Conservation (phyloP, 2,329 filamentous ascomycete species). For the Aspergillus bombycis region DNA sequence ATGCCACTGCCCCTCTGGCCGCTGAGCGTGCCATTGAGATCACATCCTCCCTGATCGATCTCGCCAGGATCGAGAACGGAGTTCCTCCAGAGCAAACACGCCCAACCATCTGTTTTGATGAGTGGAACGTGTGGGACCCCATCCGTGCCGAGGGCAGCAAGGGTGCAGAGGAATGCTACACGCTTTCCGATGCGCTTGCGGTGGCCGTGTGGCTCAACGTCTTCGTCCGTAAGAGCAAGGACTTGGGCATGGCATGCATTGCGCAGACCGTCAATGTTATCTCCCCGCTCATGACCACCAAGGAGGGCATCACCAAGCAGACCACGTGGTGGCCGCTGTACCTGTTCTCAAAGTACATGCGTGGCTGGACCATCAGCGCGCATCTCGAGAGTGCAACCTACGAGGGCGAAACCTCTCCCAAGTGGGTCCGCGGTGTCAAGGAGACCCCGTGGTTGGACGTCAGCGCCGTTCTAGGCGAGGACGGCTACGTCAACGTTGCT, state of each 20-base stretch:
- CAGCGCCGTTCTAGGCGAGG: conserved; percentile 48
- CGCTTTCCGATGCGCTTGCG: conserved; percentile 74
- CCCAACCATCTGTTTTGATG: conserved; percentile 78
- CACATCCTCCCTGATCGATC: conserved; percentile 68
- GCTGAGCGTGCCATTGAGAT: conserved; percentile 77
- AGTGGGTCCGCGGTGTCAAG: conserved; percentile 51
- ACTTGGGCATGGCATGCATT: conserved; percentile 78
- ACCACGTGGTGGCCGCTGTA: conserved; percentile 75
- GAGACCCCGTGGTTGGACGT: conserved; percentile 65
- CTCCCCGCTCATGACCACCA: conserved; percentile 72
- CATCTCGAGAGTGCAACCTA: conserved; percentile 69
- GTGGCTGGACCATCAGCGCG: conserved; percentile 68
- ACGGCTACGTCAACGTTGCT: conserved; percentile 66
- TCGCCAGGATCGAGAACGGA: conserved; percentile 70
- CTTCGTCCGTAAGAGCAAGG: conserved; percentile 70
- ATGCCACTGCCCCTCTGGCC: conserved; percentile 65
- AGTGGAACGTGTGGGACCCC: conserved; percentile 85
- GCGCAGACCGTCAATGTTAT: conserved; percentile 80
- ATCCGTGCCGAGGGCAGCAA: conserved; percentile 69
- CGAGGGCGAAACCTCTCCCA: conserved; percentile 55
- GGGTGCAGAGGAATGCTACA: conserved; percentile 75
- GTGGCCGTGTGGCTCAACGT: conserved; percentile 76
- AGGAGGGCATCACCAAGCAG: conserved; percentile 67
- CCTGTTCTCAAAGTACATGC: conserved; percentile 73
- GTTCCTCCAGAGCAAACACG: conserved; percentile 59